Percentiles rank a stretch among this genome's conserved stretches.
Conservation (phyloP, 345 rosid genomes). For the Gossypium stocksii region DNA sequence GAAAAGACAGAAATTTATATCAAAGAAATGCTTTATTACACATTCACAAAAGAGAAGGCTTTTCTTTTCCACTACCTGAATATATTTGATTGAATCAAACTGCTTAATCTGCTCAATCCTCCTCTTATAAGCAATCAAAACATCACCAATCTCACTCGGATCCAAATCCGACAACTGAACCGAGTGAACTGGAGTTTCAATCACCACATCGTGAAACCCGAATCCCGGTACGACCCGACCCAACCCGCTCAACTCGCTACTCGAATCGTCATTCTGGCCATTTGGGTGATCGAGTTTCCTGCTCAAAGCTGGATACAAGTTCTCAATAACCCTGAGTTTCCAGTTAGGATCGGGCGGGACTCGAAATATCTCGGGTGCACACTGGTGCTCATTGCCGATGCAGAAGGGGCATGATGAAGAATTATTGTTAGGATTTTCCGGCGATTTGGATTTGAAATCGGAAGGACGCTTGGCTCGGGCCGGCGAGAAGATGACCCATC, state of each 20-base stretch:
- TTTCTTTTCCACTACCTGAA: constrained; percentile 39
- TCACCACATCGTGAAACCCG: constrained; percentile 88
- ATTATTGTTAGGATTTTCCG: constrained; percentile 26
- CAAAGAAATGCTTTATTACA: not conserved
- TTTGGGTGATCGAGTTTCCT: constrained; percentile 36
- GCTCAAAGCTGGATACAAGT: constrained; percentile 74
- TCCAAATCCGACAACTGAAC: constrained; percentile 52
- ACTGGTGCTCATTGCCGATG: constrained; percentile 72
- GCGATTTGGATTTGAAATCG: constrained; percentile 73
- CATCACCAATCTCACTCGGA: constrained; percentile 52
- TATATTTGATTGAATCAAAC: constrained; percentile 53
- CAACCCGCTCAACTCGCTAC: constrained; percentile 9
- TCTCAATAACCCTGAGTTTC: constrained; percentile 84
- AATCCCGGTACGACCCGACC: constrained; percentile 40
- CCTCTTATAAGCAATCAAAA: constrained; percentile 59
- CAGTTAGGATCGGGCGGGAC: constrained; percentile 48
- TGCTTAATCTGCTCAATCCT: constrained; percentile 61
- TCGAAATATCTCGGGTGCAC: constrained; percentile 88
- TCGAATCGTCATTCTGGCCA: constrained; percentile 1
- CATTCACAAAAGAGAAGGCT: not conserved
- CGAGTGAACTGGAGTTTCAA: constrained; percentile 73
- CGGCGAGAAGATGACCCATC: constrained; percentile 77
- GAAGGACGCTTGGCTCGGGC: constrained; percentile 71
- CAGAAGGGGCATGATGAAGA: constrained; percentile 64
- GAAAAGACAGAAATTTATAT: not conserved